These are phyloP conservation scores for Lantana camara DNA, from an alignment of 257 asterid species.

Conservation along the genomic window DNA sequence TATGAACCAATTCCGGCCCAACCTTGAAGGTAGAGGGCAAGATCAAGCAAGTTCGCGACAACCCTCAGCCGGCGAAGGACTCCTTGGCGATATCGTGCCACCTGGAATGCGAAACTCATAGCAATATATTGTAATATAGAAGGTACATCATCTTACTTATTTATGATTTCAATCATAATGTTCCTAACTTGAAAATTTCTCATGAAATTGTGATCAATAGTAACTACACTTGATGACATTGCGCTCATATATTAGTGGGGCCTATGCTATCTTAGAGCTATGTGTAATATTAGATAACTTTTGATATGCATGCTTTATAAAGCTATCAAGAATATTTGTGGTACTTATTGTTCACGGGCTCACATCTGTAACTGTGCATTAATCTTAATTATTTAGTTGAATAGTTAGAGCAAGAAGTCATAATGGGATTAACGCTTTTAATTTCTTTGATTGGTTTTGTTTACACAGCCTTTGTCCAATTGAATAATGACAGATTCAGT, in stretches of 20 bases:
- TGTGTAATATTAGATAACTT: too few species aligned
- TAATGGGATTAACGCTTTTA: too few species aligned
- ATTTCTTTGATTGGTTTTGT: background rate
- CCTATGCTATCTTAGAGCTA: too few species aligned
- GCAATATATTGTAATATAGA: slow-evolving; percentile 4
- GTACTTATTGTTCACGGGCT: background rate
- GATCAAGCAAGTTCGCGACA: slow-evolving; percentile 27
- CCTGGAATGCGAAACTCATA: slow-evolving; percentile 49
- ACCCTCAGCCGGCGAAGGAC: slow-evolving; percentile 50
- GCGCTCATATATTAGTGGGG: background rate
- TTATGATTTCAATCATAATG: background rate
- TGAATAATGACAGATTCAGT: background rate
- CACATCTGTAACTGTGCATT: background rate
- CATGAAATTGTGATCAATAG: too few species aligned
- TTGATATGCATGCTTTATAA: background rate
- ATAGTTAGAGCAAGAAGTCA: background rate
- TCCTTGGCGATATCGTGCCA: slow-evolving; percentile 82
- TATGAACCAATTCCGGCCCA: background rate
- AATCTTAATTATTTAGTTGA: background rate
- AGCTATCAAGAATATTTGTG: slow-evolving; percentile 2
- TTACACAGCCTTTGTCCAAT: background rate
- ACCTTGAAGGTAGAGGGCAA: slow-evolving; percentile 1
- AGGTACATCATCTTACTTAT: slow-evolving; percentile 5
- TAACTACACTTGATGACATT: background rate
- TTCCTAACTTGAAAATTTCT: background rate